Percentiles rank a stretch among this genome's conserved stretches.
These are phyloP conservation scores for Solanum dulcamara DNA, from an alignment of 257 asterid genomes.

Conservation along the genomic window DNA sequence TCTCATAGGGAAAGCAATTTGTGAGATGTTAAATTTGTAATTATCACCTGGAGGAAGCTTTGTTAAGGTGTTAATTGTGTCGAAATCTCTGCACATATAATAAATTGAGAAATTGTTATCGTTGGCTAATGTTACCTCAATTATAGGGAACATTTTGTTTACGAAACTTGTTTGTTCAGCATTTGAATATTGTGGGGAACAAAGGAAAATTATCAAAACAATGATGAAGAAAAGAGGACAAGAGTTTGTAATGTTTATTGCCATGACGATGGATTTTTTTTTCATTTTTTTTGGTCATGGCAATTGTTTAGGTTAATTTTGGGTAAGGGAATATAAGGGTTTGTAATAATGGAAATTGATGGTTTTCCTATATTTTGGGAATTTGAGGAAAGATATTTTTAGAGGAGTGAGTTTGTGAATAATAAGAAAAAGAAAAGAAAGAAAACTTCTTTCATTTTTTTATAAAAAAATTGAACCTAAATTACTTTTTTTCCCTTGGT, in stretches of 20 bases:
- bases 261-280: neutral
- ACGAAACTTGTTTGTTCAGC: neutral
- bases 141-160: neutral
- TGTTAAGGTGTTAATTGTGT: neutral
- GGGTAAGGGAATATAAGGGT: neutral
- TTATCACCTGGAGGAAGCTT: neutral
- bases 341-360: neutral
- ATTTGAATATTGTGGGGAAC: neutral
- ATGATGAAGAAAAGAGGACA: neutral
- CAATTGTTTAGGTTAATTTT: neutral
- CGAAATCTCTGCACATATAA: slow-evolving; percentile 9
- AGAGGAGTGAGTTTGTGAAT: neutral
- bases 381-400: neutral
- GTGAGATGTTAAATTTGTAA: slow-evolving; percentile 4
- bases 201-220: neutral
- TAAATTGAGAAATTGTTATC: neutral
- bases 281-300: neutral
- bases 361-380: neutral
- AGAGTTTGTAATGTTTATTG: neutral
- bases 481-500: neutral
- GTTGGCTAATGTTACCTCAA: slow-evolving; percentile 11
- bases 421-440: neutral
- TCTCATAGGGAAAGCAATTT: slow-evolving; percentile 14
- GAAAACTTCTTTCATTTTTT: neutral
- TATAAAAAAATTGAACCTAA: neutral